These are phyloP conservation scores for Colletotrichum ledebouriae DNA, from an alignment of 2,329 filamentous ascomycete genomes.

Conservation along the genomic window DNA sequence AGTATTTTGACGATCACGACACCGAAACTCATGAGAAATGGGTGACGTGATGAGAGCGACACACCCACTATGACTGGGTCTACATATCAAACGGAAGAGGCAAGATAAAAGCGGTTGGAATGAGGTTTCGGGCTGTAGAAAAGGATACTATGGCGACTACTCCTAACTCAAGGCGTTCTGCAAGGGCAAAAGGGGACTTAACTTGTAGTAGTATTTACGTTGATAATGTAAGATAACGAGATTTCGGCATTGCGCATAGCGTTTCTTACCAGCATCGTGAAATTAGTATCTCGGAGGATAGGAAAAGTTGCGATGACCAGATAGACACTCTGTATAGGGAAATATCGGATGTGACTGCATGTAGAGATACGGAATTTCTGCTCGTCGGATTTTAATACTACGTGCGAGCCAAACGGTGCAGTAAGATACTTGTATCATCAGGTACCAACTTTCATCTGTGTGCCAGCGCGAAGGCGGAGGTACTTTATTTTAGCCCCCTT, in stretches of 20 bases:
- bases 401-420: too few relatives aligned
- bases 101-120: constrained; percentile 3
- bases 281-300: not conserved
- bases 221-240: constrained; percentile 34
- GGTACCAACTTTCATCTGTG: too few relatives aligned
- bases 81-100: not conserved
- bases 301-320: too few relatives aligned
- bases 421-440: too few relatives aligned
- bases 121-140: not conserved
- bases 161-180: constrained; percentile 21
- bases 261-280: not conserved
- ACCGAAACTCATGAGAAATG: not conserved
- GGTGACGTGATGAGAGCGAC: not conserved
- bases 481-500: too few relatives aligned
- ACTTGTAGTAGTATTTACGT: constrained; percentile 33
- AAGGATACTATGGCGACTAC: not conserved
- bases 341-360: too few relatives aligned
- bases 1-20: not conserved
- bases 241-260: not conserved
- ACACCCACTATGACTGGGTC: not conserved
- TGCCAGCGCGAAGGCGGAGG: too few relatives aligned
- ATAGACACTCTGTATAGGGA: too few relatives aligned
- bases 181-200: constrained; percentile 5
- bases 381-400: too few relatives aligned
- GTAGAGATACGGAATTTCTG: too few relatives aligned